Evolutionary conservation across 768 basidiomycete genomes (phyloP).

Genomic region (Albatrellus ellisii): DNA sequence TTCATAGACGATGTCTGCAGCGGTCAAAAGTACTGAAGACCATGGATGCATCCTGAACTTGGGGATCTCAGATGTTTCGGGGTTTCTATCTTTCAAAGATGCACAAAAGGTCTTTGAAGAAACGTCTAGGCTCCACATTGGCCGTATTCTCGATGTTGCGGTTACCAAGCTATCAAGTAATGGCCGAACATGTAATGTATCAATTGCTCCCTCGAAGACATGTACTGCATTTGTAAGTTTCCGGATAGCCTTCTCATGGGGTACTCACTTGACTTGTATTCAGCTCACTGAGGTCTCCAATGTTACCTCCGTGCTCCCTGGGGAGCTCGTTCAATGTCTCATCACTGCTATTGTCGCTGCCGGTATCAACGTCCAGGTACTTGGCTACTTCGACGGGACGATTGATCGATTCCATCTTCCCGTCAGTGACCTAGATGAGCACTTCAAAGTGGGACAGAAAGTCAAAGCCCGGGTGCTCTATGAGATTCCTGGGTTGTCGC

Average conservation of each 20-base stretch:
- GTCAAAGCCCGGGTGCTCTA: constrained; percentile 80
- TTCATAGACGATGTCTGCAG: constrained; percentile 56
- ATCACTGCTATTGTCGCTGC: constrained; percentile 61
- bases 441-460: constrained; percentile 55
- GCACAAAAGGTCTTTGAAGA: constrained; percentile 28
- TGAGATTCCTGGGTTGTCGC: constrained; percentile 51
- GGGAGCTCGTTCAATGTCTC: constrained; percentile 67
- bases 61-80: constrained; percentile 64
- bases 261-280: constrained; percentile 1
- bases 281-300: constrained; percentile 70
- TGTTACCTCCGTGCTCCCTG: constrained; percentile 77
- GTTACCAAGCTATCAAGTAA: constrained; percentile 60
- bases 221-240: constrained; percentile 40
- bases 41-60: constrained; percentile 88
- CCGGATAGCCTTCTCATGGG: neutral
- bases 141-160: constrained; percentile 54
- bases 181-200: constrained; percentile 67
- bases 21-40: constrained; percentile 80
- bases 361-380: constrained; percentile 79
- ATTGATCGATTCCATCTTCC: constrained; percentile 70
- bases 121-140: constrained; percentile 34
- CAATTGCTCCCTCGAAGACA: constrained; percentile 35
- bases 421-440: constrained; percentile 26
- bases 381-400: constrained; percentile 89
- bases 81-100: constrained; percentile 77